Evolutionary conservation across 106 monocot species (phyloP).

Genomic region (Allium sativum): DNA sequence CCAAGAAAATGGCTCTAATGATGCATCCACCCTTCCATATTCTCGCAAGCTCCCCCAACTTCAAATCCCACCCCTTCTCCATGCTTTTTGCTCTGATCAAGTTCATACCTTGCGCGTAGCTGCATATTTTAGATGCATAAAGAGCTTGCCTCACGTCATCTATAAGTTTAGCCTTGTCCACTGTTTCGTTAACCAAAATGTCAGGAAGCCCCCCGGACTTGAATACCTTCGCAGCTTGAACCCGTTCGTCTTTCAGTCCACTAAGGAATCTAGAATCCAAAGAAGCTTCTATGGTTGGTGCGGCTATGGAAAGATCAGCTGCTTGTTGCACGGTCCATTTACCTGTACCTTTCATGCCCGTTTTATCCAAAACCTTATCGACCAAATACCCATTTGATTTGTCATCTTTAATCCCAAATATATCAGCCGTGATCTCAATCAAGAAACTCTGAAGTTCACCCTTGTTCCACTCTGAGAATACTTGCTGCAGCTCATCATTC

Average conservation of each 20-base stretch:
- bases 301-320: conserved; percentile 39
- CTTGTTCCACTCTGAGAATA: conserved; percentile 43
- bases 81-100: conserved; percentile 40
- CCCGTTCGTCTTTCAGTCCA: conserved; percentile 42
- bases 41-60: conserved; percentile 41
- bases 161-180: conserved; percentile 30
- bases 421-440: conserved; percentile 48
- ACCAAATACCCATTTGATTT: conserved; percentile 35
- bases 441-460: conserved; percentile 46
- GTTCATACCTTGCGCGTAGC: conserved; percentile 53
- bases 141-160: conserved; percentile 47
- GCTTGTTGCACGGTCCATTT: conserved; percentile 59
- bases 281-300: conserved; percentile 44
- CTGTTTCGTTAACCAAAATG: conserved; percentile 20
- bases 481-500: conserved; percentile 31
- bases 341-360: conserved; percentile 51
- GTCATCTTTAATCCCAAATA: conserved; percentile 41
- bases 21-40: conserved; percentile 57
- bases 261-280: conserved; percentile 48
- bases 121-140: conserved; percentile 50
- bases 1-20: conserved; percentile 43
- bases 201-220: conserved; percentile 22
- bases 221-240: conserved; percentile 42
- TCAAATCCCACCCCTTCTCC: conserved; percentile 42
- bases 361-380: conserved; percentile 48